These are phyloP conservation scores for Pseudopediastrum boryanum DNA, from an alignment of 139 green algal species.

Conservation along the genomic window DNA sequence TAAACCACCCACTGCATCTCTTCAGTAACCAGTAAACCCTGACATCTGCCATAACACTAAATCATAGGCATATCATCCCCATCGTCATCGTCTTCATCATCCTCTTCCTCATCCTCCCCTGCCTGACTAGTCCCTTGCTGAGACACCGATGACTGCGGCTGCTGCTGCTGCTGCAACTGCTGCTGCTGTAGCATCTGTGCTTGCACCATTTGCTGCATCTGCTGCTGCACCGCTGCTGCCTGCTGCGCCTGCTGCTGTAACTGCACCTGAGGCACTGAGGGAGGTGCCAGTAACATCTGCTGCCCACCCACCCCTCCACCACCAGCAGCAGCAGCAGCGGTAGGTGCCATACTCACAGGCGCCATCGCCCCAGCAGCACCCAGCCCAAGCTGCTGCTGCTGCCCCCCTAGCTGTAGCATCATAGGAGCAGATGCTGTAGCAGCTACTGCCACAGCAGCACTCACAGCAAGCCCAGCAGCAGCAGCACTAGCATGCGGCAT, in stretches of 20 bases:
- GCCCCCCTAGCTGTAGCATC: constrained; percentile 3
- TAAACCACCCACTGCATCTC: too few species aligned
- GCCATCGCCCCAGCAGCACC: background rate
- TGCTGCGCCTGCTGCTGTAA: constrained; percentile 8
- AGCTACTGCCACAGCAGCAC: too few species aligned
- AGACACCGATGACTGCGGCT: background rate
- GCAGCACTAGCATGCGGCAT: too few species aligned
- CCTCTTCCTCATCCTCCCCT: background rate
- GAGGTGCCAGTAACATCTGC: too few species aligned
- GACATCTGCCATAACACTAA: constrained; percentile 15
- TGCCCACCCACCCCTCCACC: too few species aligned
- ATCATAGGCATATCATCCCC: constrained; percentile 10
- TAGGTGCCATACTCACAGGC: background rate
- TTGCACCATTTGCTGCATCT: constrained; percentile 2
- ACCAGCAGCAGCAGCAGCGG: background rate
- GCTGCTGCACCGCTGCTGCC: constrained; percentile 22
- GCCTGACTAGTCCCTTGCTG: too few species aligned
- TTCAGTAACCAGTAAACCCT: too few species aligned
- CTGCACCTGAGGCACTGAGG: background rate
- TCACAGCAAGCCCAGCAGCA: too few species aligned
- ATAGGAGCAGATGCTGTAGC: background rate
- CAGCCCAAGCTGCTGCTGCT: constrained; percentile 1
- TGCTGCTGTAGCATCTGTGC: background rate
- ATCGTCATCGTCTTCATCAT: constrained; percentile 6
- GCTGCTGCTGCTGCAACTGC: background rate